Base-by-base conservation (phyloP, 2,329 filamentous ascomycete species). In the Plectosphaerella plurivora region DNA sequence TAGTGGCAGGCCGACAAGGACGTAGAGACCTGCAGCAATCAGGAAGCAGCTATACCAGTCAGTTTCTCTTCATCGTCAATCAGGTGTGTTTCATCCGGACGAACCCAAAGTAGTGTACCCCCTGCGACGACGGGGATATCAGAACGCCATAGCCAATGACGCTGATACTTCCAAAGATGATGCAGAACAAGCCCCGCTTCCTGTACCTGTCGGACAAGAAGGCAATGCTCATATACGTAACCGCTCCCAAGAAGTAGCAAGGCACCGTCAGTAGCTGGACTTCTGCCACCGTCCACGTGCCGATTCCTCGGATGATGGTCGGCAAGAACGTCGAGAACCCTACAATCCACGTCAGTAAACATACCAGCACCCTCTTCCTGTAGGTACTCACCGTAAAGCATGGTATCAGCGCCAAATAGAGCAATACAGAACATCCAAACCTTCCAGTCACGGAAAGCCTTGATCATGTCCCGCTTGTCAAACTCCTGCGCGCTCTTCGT, bases 371-470 rank as follows among this genome's bases (percentile, higher is more conserved):
- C 11, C 3, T 5, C 10, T 35, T 2, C 10, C 3, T 2, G 2
- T 3, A 20, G 11, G 10, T n/a, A 51, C 65, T 61, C 41, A 68
- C 77, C 76, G 61, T 92, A 92, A 0, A 92, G 75, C 82, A 91
- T 88, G 1, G 85, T 89, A 61, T 91, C 87, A 15, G 79, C 77
- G 5, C 87, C 86, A 62, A 91, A 91, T 64, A 90, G 86, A 5
- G 75, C 86, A 37, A 83, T 66, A 57, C 78, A 85, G 64, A 91
- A 91, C 1, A 78, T 70, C 76, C 84, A 90, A 22, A 89, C 81
- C 64, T 88, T 91, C 87, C 87, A 91, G 67, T 93, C 89, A 57
- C 74, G 78, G 54, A 89, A 82, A 0, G 84, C 87, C 51, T 79
- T 80, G 57, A 76, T 71, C 62, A 89, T 86, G 61, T 92, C 88